phyloP scores from a whole-genome alignment of 2,329 filamentous ascomycete genomes.

The Fusarium humuli region DNA sequence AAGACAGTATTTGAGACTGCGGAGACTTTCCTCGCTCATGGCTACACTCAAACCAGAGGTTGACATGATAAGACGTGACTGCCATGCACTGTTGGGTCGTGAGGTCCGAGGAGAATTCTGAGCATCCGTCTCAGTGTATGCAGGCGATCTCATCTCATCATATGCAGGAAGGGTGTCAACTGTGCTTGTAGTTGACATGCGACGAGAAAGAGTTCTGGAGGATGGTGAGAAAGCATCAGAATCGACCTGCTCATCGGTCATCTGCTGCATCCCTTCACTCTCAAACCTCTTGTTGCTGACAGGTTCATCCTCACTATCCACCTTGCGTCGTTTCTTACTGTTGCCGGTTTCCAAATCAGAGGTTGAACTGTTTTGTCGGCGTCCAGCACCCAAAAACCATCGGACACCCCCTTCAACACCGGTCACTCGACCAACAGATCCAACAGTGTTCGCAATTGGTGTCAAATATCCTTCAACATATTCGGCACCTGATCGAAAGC shows the following conservation, averaged over 20 bases:
- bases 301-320: constrained; percentile 55
- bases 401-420: constrained; percentile 89
- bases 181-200: constrained; percentile 73
- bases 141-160: constrained; percentile 80
- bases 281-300: constrained; percentile 48
- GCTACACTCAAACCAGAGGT: constrained; percentile 92
- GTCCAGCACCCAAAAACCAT: constrained; percentile 78
- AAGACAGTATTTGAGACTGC: constrained; percentile 86
- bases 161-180: constrained; percentile 85
- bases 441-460: constrained; percentile 87
- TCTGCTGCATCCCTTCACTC: constrained; percentile 46
- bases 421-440: constrained; percentile 83
- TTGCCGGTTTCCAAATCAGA: constrained; percentile 60
- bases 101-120: constrained; percentile 48
- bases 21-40: constrained; percentile 88
- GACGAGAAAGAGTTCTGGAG: constrained; percentile 56
- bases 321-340: constrained; percentile 70
- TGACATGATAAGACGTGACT: constrained; percentile 85
- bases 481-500: constrained; percentile 89
- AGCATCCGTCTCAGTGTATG: constrained; percentile 72
- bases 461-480: constrained; percentile 90
- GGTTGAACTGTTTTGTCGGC: constrained; percentile 62
- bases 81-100: constrained; percentile 68
- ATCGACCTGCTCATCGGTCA: constrained; percentile 38
- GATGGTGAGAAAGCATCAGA: constrained; percentile 45